Conservation (phyloP, 306 rosid species). For the Datisca glomerata region DNA sequence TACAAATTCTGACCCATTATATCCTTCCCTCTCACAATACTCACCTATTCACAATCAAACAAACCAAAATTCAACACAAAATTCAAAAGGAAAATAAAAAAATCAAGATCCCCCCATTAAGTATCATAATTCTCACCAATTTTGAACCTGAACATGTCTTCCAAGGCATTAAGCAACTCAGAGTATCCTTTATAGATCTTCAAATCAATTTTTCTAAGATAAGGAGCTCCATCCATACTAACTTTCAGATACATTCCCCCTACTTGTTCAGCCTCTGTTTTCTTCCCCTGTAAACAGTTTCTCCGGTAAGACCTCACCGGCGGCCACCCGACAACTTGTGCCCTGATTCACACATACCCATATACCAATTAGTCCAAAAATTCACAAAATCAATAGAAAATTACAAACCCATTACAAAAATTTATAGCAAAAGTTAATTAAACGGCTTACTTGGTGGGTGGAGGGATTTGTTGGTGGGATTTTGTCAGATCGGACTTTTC, state of each 20-base stretch:
- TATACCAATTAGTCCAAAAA: background rate
- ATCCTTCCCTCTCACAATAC: conserved; percentile 78
- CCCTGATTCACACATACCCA: background rate
- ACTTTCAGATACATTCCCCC: background rate
- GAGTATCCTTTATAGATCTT: background rate
- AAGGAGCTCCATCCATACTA: background rate
- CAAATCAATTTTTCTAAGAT: background rate
- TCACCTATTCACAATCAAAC: conserved; percentile 27
- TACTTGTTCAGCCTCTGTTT: background rate
- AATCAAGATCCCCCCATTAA: background rate
- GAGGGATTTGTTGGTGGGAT: background rate
- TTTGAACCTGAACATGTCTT: background rate
- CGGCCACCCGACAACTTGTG: background rate
- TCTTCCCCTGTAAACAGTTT: background rate
- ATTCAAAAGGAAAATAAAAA: background rate
- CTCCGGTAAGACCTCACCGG: background rate
- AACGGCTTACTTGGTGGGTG: background rate
- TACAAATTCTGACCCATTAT: conserved; percentile 51
- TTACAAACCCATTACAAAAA: background rate
- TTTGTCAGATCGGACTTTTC: no score
- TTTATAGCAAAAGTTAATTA: no score
- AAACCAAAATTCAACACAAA: background rate
- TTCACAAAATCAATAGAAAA: background rate
- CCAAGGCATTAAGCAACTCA: background rate
- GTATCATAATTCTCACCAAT: background rate